These are phyloP conservation scores for Magnaporthiopsis incrustans DNA, from an alignment of 2,329 filamentous ascomycete species.

Conservation along the genomic window DNA sequence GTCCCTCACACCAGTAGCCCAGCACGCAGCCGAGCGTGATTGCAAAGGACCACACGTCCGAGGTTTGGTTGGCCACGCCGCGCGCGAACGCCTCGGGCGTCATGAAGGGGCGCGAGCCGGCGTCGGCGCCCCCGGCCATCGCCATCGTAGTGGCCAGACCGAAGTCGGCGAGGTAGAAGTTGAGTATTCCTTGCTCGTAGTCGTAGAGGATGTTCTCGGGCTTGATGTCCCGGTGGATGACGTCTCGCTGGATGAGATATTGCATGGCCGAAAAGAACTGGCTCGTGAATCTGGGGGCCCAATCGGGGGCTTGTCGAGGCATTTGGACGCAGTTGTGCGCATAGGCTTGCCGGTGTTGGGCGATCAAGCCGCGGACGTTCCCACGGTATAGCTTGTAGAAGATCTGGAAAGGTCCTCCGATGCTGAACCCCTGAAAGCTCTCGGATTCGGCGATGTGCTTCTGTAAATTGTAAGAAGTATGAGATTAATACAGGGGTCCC, in stretches of 20 bases:
- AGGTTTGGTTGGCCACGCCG: background rate
- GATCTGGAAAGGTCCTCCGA: background rate
- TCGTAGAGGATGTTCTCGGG: background rate
- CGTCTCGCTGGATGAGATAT: background rate
- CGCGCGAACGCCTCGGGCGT: background rate
- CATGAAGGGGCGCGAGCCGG: background rate
- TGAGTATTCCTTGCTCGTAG: background rate
- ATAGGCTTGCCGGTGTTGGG: background rate
- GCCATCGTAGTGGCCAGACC: background rate
- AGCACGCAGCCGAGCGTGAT: background rate
- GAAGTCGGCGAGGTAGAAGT: background rate
- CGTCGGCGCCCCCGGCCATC: background rate
- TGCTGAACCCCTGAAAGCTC: background rate
- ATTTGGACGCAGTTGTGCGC: background rate
- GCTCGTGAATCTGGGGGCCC: background rate
- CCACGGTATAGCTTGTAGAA: background rate
- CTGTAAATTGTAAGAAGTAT: background rate
- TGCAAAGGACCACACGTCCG: background rate
- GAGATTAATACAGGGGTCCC: no score
- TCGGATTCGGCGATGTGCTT: background rate
- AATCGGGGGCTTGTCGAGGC: background rate
- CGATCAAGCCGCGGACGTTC: background rate
- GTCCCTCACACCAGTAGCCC: no score
- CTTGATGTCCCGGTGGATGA: background rate
- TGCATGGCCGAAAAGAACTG: background rate